Evolutionary conservation across 2,329 filamentous ascomycete species (phyloP).

Genomic region (Lecanosticta acicola): DNA sequence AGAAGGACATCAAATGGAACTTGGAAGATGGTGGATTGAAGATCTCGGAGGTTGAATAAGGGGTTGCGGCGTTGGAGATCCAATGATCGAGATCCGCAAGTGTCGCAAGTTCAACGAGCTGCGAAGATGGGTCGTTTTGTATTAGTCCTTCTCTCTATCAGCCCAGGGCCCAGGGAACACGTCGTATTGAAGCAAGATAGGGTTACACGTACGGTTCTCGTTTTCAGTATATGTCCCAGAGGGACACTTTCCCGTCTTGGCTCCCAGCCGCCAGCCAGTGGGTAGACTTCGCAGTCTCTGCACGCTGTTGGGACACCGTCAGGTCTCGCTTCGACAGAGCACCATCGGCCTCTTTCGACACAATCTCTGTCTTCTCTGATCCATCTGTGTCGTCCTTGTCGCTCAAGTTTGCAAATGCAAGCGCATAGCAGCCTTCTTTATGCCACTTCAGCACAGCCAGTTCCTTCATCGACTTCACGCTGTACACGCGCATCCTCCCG

Average conservation of each 20-base stretch:
- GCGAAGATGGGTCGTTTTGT: no score
- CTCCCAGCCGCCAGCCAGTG: slow-evolving; percentile 89
- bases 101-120: no score
- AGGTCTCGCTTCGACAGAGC: slow-evolving; percentile 9
- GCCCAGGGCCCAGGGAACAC: no score
- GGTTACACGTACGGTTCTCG: neutral
- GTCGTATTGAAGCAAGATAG: no score
- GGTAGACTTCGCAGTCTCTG: slow-evolving; percentile 56
- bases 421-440: slow-evolving; percentile 75
- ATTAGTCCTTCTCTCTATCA: no score
- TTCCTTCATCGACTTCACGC: slow-evolving; percentile 71
- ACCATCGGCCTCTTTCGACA: neutral
- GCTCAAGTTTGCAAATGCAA: slow-evolving; percentile 58
- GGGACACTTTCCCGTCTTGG: slow-evolving; percentile 89
- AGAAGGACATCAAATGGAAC: neutral
- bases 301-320: slow-evolving; percentile 34
- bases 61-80: neutral
- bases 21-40: neutral
- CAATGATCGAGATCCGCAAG: no score
- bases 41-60: neutral
- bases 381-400: neutral
- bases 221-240: slow-evolving; percentile 80
- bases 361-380: neutral
- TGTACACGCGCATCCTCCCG: slow-evolving; percentile 70
- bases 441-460: slow-evolving; percentile 94